Conservation (phyloP, 177 flowering plant species). For the Vitis hybrid region DNA sequence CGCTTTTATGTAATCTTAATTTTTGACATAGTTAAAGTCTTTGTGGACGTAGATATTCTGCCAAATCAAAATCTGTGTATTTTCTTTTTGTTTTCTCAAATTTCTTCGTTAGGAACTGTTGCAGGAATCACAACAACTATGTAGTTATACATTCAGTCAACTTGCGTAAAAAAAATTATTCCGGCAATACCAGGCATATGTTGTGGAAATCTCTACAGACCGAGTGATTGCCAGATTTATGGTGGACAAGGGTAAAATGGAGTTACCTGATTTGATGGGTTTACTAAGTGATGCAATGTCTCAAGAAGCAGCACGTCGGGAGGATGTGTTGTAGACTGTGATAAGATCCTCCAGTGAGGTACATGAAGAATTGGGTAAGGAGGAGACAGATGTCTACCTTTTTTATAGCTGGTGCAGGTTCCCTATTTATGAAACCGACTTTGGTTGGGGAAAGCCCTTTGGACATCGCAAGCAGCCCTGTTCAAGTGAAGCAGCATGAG, state of each 20-base stretch:
- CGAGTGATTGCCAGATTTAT: neutral
- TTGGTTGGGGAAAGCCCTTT: slow-evolving; percentile 22
- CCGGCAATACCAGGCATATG: neutral
- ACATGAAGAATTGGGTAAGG: neutral
- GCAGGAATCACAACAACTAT: neutral
- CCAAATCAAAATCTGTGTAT: no score
- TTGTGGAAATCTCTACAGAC: slow-evolving; percentile 5
- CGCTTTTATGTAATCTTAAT: no score
- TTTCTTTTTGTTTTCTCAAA: no score
- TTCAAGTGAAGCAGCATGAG: no score
- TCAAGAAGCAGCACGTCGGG: neutral
- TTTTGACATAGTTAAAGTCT: no score
- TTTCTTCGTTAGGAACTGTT: no score
- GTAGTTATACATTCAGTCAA: slow-evolving; percentile 1
- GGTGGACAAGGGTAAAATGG: neutral
- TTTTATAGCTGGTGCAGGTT: slow-evolving; percentile 11
- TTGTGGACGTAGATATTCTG: neutral
- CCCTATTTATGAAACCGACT: slow-evolving; percentile 14
- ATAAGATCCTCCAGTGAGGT: neutral
- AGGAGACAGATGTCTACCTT: slow-evolving; percentile 1
- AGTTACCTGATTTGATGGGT: neutral
- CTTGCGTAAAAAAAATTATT: slow-evolving; percentile 1
- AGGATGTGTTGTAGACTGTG: slow-evolving; percentile 3
- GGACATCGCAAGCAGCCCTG: slow-evolving; percentile 2
- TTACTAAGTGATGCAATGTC: neutral